These are phyloP conservation scores for Seiridium unicorne DNA, from an alignment of 2,329 filamentous ascomycete species.

Conservation along the genomic window DNA sequence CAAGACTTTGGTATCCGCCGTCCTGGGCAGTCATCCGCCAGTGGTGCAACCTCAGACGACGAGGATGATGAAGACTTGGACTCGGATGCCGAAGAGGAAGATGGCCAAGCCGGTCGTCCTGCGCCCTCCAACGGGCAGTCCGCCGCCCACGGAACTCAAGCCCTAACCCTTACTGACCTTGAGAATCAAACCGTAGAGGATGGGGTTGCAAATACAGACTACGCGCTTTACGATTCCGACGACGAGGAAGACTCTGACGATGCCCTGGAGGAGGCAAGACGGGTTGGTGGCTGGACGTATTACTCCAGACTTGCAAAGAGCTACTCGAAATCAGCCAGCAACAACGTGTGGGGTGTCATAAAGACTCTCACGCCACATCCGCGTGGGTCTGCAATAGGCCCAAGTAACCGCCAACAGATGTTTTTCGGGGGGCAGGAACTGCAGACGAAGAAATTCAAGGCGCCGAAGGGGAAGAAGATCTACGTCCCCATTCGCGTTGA, in stretches of 20 bases:
- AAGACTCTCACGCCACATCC: constrained; percentile 56
- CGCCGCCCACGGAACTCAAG: constrained; percentile 16
- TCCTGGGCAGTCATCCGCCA: constrained; percentile 69
- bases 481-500: constrained; percentile 95
- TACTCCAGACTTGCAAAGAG: constrained; percentile 56
- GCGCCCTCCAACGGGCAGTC: constrained; percentile 12
- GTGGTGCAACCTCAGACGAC: constrained; percentile 74
- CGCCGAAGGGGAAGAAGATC: constrained; percentile 83
- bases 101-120: constrained; percentile 33
- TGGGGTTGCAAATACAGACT: constrained; percentile 64
- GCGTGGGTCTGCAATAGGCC: constrained; percentile 53
- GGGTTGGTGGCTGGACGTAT: constrained; percentile 76
- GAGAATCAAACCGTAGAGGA: constrained; percentile 78
- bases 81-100: constrained; percentile 60
- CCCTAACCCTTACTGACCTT: constrained; percentile 51
- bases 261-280: constrained; percentile 73
- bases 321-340: constrained; percentile 41
- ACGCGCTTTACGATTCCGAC: constrained; percentile 87
- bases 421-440: constrained; percentile 57
- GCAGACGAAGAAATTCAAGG: constrained; percentile 62
- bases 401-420: constrained; percentile 51
- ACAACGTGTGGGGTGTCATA: constrained; percentile 41
- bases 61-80: constrained; percentile 74
- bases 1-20: constrained; percentile 90
- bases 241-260: constrained; percentile 72